Evolutionary conservation across 78 protist genomes (phyloP).

Genomic region (Dictyostelium discoideum): dicty_2.7 NC_007089.4:2798501-2799000

Average conservation of each 20-base stretch:
- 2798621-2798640: slow-evolving; percentile 65
- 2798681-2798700: slow-evolving; percentile 74
- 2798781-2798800: neutral
- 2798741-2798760: slow-evolving; percentile 23
- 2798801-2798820: neutral
- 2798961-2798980: neutral
- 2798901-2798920: too few relatives aligned
- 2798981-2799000: too few relatives aligned
- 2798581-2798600: slow-evolving; percentile 2
- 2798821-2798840: neutral
- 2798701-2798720: slow-evolving; percentile 79
- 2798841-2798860: neutral
- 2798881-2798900: too few relatives aligned
- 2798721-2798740: slow-evolving; percentile 60
- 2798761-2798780: neutral
- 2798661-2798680: slow-evolving; percentile 74
- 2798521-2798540: slow-evolving; percentile 72
- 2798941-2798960: neutral
- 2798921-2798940: neutral
- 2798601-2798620: slow-evolving; percentile 30
- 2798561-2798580: slow-evolving; percentile 68
- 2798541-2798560: slow-evolving; percentile 74
- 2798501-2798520: slow-evolving; percentile 81
- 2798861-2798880: neutral
- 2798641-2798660: slow-evolving; percentile 52